These are phyloP conservation scores for Microdochium nivale DNA, from an alignment of 2,329 filamentous ascomycete species.

Conservation along the genomic window DNA sequence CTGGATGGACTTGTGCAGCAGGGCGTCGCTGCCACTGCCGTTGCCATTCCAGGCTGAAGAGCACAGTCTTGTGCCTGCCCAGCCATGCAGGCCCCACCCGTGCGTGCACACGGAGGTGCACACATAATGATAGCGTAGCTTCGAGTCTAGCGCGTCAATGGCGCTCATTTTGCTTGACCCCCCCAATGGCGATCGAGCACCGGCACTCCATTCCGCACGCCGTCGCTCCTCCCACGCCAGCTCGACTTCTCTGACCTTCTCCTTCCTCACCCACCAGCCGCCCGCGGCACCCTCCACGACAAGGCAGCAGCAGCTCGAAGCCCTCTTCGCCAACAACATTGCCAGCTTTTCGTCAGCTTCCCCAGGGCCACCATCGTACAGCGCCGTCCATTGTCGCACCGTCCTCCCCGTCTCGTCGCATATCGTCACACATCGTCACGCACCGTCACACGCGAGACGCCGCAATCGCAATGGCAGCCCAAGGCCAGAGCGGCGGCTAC, in stretches of 20 bases:
- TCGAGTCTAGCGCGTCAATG: background rate
- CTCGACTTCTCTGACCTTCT: background rate
- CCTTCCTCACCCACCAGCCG: background rate
- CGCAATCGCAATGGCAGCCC: background rate
- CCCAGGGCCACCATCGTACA: background rate
- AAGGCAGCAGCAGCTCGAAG: no score
- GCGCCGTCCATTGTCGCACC: background rate
- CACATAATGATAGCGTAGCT: background rate
- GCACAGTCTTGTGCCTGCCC: background rate
- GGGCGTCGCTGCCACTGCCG: background rate
- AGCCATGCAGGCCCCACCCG: no score
- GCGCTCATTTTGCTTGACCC: background rate
- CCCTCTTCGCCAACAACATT: background rate
- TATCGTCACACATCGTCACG: background rate
- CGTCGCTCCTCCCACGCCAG: background rate
- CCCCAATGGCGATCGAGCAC: background rate
- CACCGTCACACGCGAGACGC: background rate
- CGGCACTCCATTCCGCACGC: background rate
- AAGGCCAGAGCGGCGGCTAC: background rate
- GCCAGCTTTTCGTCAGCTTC: background rate
- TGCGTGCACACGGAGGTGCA: background rate
- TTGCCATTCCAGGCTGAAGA: background rate
- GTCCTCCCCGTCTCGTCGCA: background rate
- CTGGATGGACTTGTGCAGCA: background rate
- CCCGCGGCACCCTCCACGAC: no score